Percentiles rank a stretch among this genome's conserved stretches.
Conservation (phyloP, 441 rosid species). For the Pelargonium myrrhifolium region DNA sequence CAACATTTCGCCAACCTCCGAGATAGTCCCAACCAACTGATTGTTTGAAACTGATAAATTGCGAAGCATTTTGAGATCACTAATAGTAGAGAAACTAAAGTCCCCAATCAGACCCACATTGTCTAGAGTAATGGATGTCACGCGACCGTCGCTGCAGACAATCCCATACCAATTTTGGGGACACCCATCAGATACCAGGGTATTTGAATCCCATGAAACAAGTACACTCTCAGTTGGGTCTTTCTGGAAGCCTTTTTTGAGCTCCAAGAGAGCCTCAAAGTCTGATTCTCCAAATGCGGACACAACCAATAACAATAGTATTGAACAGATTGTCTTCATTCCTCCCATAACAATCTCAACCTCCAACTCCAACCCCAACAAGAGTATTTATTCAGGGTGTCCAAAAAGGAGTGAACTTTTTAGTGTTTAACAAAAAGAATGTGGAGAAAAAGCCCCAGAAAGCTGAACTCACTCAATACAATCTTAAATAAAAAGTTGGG, state of each 20-base stretch:
- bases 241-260: slow-evolving; percentile 56
- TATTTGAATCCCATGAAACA: slow-evolving; percentile 63
- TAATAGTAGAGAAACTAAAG: slow-evolving; percentile 53
- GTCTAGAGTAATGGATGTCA: slow-evolving; percentile 51
- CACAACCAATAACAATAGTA: slow-evolving; percentile 36
- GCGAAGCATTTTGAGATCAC: slow-evolving; percentile 44
- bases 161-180: slow-evolving; percentile 70
- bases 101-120: slow-evolving; percentile 56
- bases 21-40: slow-evolving; percentile 57
- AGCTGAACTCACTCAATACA: not conserved
- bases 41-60: slow-evolving; percentile 60
- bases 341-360: slow-evolving; percentile 28
- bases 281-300: slow-evolving; percentile 53
- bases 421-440: not conserved
- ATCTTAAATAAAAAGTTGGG: not conserved
- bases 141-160: slow-evolving; percentile 48
- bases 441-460: not conserved
- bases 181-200: slow-evolving; percentile 58
- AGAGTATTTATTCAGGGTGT: not conserved
- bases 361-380: slow-evolving; percentile 4
- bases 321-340: slow-evolving; percentile 48
- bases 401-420: not conserved
- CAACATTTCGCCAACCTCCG: slow-evolving; percentile 41
- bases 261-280: slow-evolving; percentile 65
- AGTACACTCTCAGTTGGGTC: slow-evolving; percentile 52